Evolutionary conservation across 1,139 yeast species (phyloP), one percentile per base, ranked within the genome.

Genomic region (Hemisphaericaspora xylanilytica): DNA sequence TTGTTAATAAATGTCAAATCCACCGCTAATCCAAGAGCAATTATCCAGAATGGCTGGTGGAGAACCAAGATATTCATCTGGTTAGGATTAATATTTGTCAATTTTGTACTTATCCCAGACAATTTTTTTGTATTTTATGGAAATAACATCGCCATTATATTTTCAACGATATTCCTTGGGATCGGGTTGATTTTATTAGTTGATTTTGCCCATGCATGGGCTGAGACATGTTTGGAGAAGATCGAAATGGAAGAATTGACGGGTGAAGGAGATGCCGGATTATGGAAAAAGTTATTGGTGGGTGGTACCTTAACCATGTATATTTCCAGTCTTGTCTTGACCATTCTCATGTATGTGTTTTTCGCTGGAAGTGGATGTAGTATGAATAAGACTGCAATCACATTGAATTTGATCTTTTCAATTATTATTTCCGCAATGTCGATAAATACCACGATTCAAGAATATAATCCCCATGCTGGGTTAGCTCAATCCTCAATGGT

Each of bases 131-230:
- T 90, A 21, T 73, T 85, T 53, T 94, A 95, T 80, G 97, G 98
- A 1, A 92, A 87, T 59, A 81, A 89, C 65, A 71, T 92, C 37
- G 90, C 97, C 11, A 85, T 89, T 32, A 65, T 88, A 5, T 83
- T 89, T 53, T 87, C 96, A 31, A 84, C 94, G 3, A 60, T 89
- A 3, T 94, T 94, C 61, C 75, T 92, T 28, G 82, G 94, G 7
- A 88, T 92, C 46, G 98, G 98, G 0, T 72, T 94, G 42, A 86
- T 94, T 9, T 70, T 94, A 37, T 66, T 94, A 39, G 97, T 94
- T 22, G 98, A 94, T 61, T 92, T 89, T 71, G 97, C 98, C 10
- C 98, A 94, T 62, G 94, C 94, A 44, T 94, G 97, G 97, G 97
- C 98, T 0, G 99, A 94, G 55, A 87, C 85, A 9, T 94, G 98